These are phyloP conservation scores for Dispira parvispora DNA, from an alignment of 192 early-diverging fungal species.

Conservation along the genomic window DNA sequence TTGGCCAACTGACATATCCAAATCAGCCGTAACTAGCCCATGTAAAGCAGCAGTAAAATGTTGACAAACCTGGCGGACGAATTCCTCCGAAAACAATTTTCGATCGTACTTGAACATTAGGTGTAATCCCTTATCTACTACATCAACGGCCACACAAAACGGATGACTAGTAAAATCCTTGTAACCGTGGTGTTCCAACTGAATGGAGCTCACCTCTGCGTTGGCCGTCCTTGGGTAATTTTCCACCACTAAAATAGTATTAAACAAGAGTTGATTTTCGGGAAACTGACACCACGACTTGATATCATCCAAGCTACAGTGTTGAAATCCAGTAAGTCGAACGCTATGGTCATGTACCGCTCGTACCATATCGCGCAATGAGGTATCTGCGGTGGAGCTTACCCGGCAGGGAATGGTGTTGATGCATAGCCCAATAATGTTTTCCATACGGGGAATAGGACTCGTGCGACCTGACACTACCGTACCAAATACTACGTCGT, in stretches of 20 bases:
- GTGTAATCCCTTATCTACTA: too few species aligned
- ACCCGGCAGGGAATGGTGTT: constrained; percentile 8
- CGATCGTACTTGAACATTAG: too few species aligned
- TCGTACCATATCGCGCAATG: neutral
- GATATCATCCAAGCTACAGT: neutral
- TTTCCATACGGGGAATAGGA: neutral
- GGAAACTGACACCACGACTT: neutral
- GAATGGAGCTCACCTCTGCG: neutral
- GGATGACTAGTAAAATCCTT: neutral
- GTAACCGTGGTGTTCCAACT: neutral
- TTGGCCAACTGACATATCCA: too few species aligned
- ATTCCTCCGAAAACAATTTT: too few species aligned
- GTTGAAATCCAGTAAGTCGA: neutral
- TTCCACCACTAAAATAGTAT: neutral
- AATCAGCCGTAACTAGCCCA: too few species aligned
- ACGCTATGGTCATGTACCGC: neutral
- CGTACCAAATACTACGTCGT: neutral
- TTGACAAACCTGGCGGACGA: too few species aligned
- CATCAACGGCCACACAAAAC: too few species aligned
- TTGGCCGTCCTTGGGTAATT: neutral
- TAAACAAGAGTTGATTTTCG: neutral
- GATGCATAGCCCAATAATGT: constrained; percentile 3
- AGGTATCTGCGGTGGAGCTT: neutral
- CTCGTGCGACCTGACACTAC: constrained; percentile 5
- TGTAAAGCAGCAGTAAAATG: too few species aligned